These are phyloP conservation scores for Sporothrix globosa DNA, from an alignment of 2,329 filamentous ascomycete species.

Conservation along the genomic window DNA sequence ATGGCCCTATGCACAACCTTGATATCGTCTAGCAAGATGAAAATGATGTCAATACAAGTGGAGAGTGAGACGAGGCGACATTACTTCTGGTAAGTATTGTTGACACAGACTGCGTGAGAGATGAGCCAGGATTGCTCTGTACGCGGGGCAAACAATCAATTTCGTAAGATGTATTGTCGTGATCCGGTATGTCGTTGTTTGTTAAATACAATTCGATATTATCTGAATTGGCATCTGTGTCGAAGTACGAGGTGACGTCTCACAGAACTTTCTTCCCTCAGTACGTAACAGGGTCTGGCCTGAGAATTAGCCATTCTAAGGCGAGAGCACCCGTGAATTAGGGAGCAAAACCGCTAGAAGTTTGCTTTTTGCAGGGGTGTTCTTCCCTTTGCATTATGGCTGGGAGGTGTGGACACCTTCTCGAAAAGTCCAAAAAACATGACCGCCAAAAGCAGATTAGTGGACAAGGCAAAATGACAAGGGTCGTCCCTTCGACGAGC, in stretches of 20 bases:
- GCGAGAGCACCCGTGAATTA: no score
- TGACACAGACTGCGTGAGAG: background rate
- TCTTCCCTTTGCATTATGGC: background rate
- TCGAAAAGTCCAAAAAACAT: background rate
- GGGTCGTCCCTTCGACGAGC: constrained; percentile 16
- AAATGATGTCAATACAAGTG: background rate
- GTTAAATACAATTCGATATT: background rate
- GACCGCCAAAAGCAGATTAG: background rate
- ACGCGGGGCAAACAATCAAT: no score
- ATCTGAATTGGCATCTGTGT: constrained; percentile 7
- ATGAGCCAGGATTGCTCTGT: background rate
- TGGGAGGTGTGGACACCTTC: background rate
- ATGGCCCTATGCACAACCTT: background rate
- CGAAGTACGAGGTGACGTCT: background rate
- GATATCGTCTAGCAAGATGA: background rate
- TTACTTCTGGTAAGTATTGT: no score
- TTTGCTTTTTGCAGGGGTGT: no score
- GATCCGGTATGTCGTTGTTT: background rate
- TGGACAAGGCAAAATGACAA: background rate
- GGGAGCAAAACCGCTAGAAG: no score
- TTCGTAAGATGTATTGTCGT: background rate
- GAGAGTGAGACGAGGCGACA: background rate
- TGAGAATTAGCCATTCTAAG: no score
- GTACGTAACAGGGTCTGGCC: no score
- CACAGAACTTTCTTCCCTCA: background rate